Conservation (phyloP, 805 yeast species). For the Metschnikowia henanensis region DNA sequence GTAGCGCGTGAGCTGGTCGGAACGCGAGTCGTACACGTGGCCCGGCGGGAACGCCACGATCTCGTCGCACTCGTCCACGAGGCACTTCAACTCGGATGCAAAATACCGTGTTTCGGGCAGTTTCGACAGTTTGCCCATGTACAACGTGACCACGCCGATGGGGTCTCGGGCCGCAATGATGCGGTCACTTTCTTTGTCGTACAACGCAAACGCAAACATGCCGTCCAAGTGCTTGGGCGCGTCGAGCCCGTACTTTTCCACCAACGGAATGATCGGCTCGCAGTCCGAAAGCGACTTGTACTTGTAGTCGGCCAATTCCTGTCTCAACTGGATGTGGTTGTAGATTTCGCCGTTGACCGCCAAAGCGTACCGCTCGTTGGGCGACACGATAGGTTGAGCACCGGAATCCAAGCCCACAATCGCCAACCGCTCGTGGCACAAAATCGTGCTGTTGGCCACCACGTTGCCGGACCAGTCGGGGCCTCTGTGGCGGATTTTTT, state of each 20-base stretch:
- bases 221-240: constrained; percentile 95
- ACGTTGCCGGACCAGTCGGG: constrained; percentile 99
- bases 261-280: constrained; percentile 95
- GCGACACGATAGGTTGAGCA: constrained; percentile 92
- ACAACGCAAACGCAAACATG: constrained; percentile 94
- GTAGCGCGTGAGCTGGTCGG: constrained; percentile 84
- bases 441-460: constrained; percentile 80
- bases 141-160: constrained; percentile 93
- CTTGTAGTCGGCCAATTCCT: constrained; percentile 65
- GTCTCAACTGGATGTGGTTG: constrained; percentile 91
- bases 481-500: constrained; percentile 97
- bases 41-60: constrained; percentile 98
- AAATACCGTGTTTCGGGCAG: constrained; percentile 79
- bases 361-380: constrained; percentile 69
- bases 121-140: constrained; percentile 82
- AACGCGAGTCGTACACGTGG: constrained; percentile 89
- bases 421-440: constrained; percentile 95
- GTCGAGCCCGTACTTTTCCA: constrained; percentile 81
- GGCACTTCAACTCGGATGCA: constrained; percentile 93
- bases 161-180: constrained; percentile 98
- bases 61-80: constrained; percentile 91
- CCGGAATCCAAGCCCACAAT: constrained; percentile 97
- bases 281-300: constrained; percentile 92
- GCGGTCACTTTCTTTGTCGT: constrained; percentile 83
- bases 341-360: constrained; percentile 98